Base-by-base conservation (phyloP, 202 grass and related monocot genomes). In the Digitaria exilis region DNA sequence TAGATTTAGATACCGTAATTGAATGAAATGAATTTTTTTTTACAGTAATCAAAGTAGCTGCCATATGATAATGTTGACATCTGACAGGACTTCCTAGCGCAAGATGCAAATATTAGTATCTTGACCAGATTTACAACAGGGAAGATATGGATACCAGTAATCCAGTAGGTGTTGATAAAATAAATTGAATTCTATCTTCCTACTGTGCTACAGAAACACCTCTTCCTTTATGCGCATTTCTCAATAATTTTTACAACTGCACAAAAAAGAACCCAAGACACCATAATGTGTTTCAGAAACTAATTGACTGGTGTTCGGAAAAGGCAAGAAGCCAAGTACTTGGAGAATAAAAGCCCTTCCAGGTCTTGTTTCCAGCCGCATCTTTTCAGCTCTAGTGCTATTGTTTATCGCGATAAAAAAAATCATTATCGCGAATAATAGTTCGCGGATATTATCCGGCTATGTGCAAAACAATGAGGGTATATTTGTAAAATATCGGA, bases 321-420 rank as follows among this genome's bases (percentile, higher is more conserved):
- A 86, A 95, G 95, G 88, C 95, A 37, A 97, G 95, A 30, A 92
- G 95, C n/a, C 90, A 93, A 82, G 69, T 95, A 19, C 77, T 98
- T 1, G 90, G 92, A 52, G 92, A 98, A 80, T 79, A 82, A 95
- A 80, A 90, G 93, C n/a, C 74, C 86, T 95, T 83, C 95, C 92
- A 67, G 95, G 95, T 48, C 72, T n/a, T n/a, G n/a, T 48, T 95
- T 95, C 80, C 95, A 92, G 95, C 93, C 90, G 95, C 90, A 93
- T n/a, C 17, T 30, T 43, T 28, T 50, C 44, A 76, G 29, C 8
- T 49, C 22, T 21, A 18, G 24, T 54, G 29, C 66, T 42, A 84
- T 29, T n/a, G 9, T 62, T 51, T 14, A n/a, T n/a, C n/a, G n/a
- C n/a, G n/a, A n/a, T n/a, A n/a, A n/a, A n/a, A n/a, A n/a, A n/a